Percentiles rank a stretch among this genome's conserved stretches.
Conservation (phyloP, 1,139 yeast genomes). For the Williopsis jadinii region DNA sequence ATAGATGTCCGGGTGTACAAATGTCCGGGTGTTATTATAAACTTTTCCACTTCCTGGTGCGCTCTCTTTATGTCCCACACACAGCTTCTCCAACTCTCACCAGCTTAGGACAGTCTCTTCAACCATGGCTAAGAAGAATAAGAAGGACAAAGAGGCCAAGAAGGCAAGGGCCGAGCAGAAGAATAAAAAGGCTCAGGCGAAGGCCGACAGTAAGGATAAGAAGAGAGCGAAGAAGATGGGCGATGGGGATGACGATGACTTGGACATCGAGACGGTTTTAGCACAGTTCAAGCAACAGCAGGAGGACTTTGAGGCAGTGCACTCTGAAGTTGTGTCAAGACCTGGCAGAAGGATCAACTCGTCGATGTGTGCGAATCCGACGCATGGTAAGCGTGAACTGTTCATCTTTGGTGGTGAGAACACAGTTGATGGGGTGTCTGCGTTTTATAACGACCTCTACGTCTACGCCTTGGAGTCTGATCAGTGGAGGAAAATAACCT, state of each 20-base stretch:
- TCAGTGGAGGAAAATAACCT: constrained; percentile 71
- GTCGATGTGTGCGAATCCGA: constrained; percentile 68
- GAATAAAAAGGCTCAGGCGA: constrained; percentile 64
- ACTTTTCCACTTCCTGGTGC: too few relatives aligned
- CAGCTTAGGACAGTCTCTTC: too few relatives aligned
- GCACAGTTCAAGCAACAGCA: constrained; percentile 77
- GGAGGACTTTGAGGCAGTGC: constrained; percentile 66
- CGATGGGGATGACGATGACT: constrained; percentile 63
- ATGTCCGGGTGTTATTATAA: too few relatives aligned
- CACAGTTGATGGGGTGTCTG: constrained; percentile 40
- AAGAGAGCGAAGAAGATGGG: constrained; percentile 72
- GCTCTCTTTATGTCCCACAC: too few relatives aligned
- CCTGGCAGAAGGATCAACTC: constrained; percentile 73
- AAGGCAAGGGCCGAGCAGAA: constrained; percentile 86
- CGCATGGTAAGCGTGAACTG: constrained; percentile 70
- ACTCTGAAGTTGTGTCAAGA: constrained; percentile 45
- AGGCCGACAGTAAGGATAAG: constrained; percentile 68
- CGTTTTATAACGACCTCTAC: constrained; percentile 77
- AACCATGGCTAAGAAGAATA: constrained; percentile 73
- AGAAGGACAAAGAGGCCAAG: constrained; percentile 79
- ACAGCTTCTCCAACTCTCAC: too few relatives aligned
- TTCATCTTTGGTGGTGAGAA: constrained; percentile 88
- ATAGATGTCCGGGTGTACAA: too few relatives aligned
- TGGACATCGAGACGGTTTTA: constrained; percentile 79
- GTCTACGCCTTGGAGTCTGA: constrained; percentile 72